Evolutionary conservation across 78 protist genomes (phyloP).

Genomic region (slime mould (Dictyostelium discoideum)): DNA sequence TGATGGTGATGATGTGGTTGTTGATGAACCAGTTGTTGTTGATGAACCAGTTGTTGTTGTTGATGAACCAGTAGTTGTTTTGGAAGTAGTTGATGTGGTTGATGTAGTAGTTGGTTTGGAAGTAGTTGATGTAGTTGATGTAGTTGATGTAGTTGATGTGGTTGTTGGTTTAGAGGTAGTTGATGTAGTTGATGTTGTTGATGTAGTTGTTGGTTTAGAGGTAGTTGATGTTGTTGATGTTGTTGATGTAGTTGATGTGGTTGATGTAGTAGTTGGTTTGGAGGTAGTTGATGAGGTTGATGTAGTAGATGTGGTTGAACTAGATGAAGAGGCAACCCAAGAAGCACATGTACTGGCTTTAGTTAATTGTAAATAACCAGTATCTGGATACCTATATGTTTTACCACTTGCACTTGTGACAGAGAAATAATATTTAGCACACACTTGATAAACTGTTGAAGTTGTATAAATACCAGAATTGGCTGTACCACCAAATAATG

Average conservation of each 20-base stretch:
- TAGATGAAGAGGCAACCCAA: background rate
- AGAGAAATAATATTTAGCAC: background rate
- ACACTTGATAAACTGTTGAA: background rate
- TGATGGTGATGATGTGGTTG: background rate
- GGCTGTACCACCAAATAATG: background rate
- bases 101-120: background rate
- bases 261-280: background rate
- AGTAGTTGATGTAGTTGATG: background rate
- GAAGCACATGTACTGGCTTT: background rate
- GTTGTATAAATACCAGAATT: background rate
- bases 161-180: background rate
- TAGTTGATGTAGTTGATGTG: background rate
- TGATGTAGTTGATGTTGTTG: background rate
- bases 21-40: background rate
- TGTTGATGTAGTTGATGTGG: background rate
- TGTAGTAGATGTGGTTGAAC: background rate
- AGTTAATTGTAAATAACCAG: background rate
- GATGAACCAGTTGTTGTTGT: background rate
- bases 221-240: background rate
- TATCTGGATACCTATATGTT: background rate
- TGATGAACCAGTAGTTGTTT: background rate
- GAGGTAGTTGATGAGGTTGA: background rate
- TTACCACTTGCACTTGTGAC: background rate
- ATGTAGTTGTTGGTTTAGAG: background rate
- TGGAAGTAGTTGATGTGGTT: background rate